Conservation (phyloP, 2,329 filamentous ascomycete genomes). For the Aspergillus clavatus region DNA sequence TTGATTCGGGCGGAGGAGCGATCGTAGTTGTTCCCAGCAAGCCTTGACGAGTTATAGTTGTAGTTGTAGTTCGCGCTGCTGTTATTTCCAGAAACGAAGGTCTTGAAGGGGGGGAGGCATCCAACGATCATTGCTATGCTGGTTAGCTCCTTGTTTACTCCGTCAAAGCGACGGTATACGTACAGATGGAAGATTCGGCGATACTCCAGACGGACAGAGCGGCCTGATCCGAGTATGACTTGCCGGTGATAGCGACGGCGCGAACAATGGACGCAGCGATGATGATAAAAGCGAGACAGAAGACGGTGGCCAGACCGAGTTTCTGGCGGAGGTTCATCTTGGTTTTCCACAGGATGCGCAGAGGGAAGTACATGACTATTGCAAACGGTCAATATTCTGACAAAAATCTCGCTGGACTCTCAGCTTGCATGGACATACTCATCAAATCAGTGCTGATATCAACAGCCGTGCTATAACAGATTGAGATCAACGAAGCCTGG, state of each 20-base stretch:
- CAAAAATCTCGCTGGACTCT: too few relatives aligned
- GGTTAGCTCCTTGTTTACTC: too few relatives aligned
- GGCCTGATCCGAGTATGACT: slow-evolving; percentile 17
- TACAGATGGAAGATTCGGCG: slow-evolving; percentile 18
- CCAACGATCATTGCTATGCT: slow-evolving; percentile 14
- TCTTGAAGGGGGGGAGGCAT: slow-evolving; percentile 17
- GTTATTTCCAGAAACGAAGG: slow-evolving; percentile 10
- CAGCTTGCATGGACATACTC: slow-evolving; percentile 13
- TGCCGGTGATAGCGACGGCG: slow-evolving; percentile 21
- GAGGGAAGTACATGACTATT: slow-evolving; percentile 29
- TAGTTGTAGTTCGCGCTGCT: neutral
- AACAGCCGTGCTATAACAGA: slow-evolving; percentile 18
- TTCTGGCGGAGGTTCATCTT: slow-evolving; percentile 25
- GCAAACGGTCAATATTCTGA: too few relatives aligned
- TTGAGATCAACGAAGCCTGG: slow-evolving; percentile 14
- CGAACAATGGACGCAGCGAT: slow-evolving; percentile 24
- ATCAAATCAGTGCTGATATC: slow-evolving; percentile 23
- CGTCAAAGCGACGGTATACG: neutral
- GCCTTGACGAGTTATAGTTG: slow-evolving; percentile 1
- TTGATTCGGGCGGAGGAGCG: slow-evolving; percentile 1
- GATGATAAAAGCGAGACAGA: slow-evolving; percentile 24
- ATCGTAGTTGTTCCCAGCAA: neutral
- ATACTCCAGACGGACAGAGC: slow-evolving; percentile 17
- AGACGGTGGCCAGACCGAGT: slow-evolving; percentile 22
- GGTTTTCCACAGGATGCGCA: slow-evolving; percentile 25